A percentile compares a stretch with the other conserved stretches of the same genome.
Conservation (phyloP, 331 rosid genomes). For the Malus hybrid region DNA sequence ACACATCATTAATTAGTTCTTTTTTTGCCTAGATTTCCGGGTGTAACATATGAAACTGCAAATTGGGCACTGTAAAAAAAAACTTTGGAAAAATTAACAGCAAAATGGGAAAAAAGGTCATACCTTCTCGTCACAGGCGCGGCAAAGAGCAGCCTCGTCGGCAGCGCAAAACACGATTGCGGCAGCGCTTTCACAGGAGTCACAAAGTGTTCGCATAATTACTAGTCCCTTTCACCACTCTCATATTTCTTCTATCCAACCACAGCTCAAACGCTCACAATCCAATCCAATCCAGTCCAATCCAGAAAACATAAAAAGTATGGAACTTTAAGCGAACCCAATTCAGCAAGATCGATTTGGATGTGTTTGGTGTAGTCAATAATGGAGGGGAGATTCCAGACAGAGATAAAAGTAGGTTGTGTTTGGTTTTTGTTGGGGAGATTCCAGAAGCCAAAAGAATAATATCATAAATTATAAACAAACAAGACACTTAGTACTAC, state of each 20-base stretch:
- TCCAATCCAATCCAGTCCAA: not conserved
- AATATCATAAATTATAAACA: not conserved
- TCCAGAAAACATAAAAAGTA: not conserved
- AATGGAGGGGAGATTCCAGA: conserved; percentile 10
- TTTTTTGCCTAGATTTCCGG: not conserved
- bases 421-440: not conserved
- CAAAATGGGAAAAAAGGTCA: not conserved
- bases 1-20: not conserved
- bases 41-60: not conserved
- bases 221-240: conserved; percentile 34
- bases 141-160: conserved; percentile 97
- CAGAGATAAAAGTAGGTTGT: conserved; percentile 7
- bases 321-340: conserved; percentile 15
- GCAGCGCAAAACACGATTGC: conserved; percentile 98
- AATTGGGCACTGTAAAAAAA: not conserved
- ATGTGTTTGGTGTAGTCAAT: conserved; percentile 3
- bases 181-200: conserved; percentile 94
- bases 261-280: not conserved
- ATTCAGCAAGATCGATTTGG: conserved; percentile 19
- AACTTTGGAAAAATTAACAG: not conserved
- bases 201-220: conserved; percentile 96
- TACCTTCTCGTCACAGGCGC: conserved; percentile 86
- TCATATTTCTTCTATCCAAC: conserved; percentile 44
- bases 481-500: not conserved
- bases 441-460: conserved; percentile 11